phyloP scores from a whole-genome alignment of 108 stramenopile genomes.

The Nitzschia sp. region DNA sequence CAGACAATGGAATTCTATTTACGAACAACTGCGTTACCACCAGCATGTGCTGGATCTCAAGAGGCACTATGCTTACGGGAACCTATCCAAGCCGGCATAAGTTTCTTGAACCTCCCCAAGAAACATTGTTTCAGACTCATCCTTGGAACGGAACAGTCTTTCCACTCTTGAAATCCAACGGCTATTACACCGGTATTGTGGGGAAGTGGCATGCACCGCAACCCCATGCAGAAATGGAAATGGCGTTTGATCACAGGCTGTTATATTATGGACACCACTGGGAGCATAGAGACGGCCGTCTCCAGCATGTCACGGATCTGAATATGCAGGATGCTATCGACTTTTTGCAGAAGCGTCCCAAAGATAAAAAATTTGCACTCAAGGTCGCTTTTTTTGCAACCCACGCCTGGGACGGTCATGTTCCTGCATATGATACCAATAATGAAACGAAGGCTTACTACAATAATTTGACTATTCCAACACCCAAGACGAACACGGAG shows the following conservation, averaged over 20 bases:
- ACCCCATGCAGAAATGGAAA: slow-evolving; percentile 8
- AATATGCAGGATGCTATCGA: slow-evolving; percentile 65
- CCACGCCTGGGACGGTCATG: slow-evolving; percentile 29
- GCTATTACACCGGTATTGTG: slow-evolving; percentile 70
- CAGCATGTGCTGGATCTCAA: slow-evolving; percentile 73
- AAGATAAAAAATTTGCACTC: slow-evolving; percentile 65
- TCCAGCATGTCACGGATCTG: slow-evolving; percentile 58
- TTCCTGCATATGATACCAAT: slow-evolving; percentile 39
- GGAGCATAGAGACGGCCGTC: slow-evolving; percentile 3
- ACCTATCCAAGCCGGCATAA: slow-evolving; percentile 60
- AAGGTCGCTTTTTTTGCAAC: slow-evolving; percentile 85
- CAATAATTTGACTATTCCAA: slow-evolving; percentile 55
- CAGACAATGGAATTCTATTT: slow-evolving; percentile 72
- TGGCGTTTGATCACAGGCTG: slow-evolving; percentile 28
- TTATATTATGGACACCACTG: slow-evolving; percentile 52
- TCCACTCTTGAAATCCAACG: slow-evolving; percentile 57
- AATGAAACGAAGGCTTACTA: slow-evolving; percentile 66
- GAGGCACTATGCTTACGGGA: slow-evolving; percentile 76
- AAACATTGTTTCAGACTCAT: slow-evolving; percentile 17
- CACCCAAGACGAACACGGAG: slow-evolving; percentile 45
- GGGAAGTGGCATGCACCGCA: slow-evolving; percentile 67
- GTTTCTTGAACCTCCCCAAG: neutral
- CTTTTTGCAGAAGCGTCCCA: slow-evolving; percentile 44
- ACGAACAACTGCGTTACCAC: slow-evolving; percentile 85
- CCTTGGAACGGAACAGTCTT: slow-evolving; percentile 71